These are phyloP conservation scores for Cornus controversa DNA, from an alignment of 148 eudicot genomes.

Conservation along the genomic window DNA sequence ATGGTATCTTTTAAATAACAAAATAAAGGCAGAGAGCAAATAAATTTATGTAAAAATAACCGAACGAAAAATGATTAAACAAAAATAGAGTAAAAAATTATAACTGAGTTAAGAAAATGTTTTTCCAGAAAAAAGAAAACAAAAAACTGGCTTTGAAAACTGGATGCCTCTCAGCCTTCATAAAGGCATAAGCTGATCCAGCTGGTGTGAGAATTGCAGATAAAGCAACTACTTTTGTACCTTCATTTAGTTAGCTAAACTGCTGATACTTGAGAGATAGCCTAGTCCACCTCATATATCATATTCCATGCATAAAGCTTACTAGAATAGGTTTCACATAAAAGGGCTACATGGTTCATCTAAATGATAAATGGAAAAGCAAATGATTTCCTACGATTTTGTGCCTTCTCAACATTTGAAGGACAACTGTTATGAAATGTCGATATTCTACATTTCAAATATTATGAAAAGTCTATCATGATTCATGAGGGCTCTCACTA, in stretches of 20 bases:
- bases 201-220: background rate
- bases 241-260: background rate
- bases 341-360: background rate
- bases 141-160: background rate
- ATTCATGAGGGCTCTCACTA: no score
- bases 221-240: background rate
- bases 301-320: background rate
- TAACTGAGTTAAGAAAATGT: no score
- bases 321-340: background rate
- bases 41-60: no score
- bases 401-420: background rate
- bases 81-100: no score
- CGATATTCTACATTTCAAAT: background rate
- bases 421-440: background rate
- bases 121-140: no score
- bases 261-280: no score
- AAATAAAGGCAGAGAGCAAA: no score
- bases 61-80: no score
- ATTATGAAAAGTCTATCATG: no score
- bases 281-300: background rate
- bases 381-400: background rate
- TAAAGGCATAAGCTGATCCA: background rate
- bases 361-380: no score
- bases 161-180: background rate
- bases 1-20: no score